A percentile compares a stretch with the other conserved stretches of the same genome.
Evolutionary conservation across 2,329 filamentous ascomycete genomes (phyloP).

Genomic region (Diaporthe longicolla): DNA sequence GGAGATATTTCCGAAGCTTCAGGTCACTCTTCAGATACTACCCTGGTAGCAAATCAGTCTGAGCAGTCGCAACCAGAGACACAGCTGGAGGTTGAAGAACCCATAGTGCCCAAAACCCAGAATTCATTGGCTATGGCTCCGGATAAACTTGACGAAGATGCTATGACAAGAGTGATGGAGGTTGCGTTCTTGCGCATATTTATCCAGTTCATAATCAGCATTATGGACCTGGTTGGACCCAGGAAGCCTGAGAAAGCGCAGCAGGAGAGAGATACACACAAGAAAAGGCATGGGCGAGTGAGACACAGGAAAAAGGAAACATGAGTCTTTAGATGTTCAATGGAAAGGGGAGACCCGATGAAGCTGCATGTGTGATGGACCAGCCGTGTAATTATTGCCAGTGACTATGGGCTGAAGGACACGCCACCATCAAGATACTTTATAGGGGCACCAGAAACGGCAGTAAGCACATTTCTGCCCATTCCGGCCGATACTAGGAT

Average conservation of each 20-base stretch:
- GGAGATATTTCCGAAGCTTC: constrained; percentile 10
- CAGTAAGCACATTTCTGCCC: no score
- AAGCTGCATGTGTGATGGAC: neutral
- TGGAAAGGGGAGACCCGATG: neutral
- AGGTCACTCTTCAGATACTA: constrained; percentile 9
- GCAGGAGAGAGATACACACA: neutral
- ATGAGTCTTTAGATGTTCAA: neutral
- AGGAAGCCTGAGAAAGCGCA: neutral
- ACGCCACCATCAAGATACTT: no score
- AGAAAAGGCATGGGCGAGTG: neutral
- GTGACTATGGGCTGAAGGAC: neutral
- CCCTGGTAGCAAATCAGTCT: neutral
- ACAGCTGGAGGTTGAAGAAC: neutral
- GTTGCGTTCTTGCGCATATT: neutral
- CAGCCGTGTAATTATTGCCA: neutral
- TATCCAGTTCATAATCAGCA: neutral
- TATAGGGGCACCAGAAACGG: no score
- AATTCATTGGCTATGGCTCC: neutral
- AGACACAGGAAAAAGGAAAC: neutral
- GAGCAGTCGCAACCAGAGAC: neutral
- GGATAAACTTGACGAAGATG: neutral
- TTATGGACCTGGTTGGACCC: neutral
- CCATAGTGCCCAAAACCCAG: neutral
- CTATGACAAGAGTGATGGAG: constrained; percentile 9
- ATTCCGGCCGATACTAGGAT: no score